Base-by-base conservation (phyloP, 148 eudicot genomes). In the Chenopodium album region DNA sequence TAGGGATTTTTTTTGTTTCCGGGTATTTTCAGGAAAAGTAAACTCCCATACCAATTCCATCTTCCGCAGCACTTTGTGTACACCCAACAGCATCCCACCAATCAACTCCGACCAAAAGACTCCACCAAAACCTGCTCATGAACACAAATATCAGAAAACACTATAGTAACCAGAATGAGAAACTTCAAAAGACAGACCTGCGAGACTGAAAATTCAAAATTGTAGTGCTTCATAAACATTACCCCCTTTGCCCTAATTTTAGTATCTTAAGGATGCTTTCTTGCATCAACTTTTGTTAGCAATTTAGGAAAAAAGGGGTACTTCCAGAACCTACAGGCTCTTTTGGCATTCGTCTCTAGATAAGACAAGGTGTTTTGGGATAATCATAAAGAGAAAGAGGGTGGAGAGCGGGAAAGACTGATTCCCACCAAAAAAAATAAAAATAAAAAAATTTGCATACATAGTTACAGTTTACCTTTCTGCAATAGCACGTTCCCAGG, bases 21-120 rank as follows among this genome's bases (percentile, higher is more conserved):
- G 5, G 44, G 28, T 52, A 71, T 20, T 75, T 11, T 44, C 23
- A 76, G 52, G 77, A 34, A 83, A 37, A 16, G 32, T 16, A 29
- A 22, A 59, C 37, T 50, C 48, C 19, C 90, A 85, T 90, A 96
- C 99, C 98, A 82, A 96, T 94, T 68, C 97, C 98, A 87, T 96
- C 99, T 89, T 96, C 99, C 46, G 99, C 98, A 73, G 99, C 99
- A 91, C 99, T 96, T 84, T 96, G 99, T 26, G 99, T 96, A 86
- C 99, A 96, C 80, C 98, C 99, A 89, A 96, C 97, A 72, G 99
- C 99, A 94, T 96, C 99, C 99, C 99, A 96, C 99, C 99, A 96
- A 88, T 96, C 99, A 88, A 94, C 97, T 85, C 98, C 99, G 50
- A 96, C 99, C 91, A 96, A 84, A 75, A 96, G 92, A 86, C 98